Base-by-base conservation (phyloP, 2,329 filamentous ascomycete species). In the Claviceps monticola region DNA sequence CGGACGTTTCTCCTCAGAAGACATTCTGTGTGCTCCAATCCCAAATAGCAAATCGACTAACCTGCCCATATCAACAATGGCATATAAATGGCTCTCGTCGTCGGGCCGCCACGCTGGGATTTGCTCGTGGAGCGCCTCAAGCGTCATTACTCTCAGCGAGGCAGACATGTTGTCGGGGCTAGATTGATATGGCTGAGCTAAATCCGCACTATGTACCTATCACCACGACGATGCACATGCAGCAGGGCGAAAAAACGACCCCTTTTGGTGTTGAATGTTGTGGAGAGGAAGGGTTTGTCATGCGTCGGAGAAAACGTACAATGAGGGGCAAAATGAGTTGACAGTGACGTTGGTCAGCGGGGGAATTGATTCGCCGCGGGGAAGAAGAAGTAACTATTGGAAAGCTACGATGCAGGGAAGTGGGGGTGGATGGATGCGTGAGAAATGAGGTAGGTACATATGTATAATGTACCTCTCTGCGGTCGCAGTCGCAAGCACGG, bases 41-140 rank as follows among this genome's bases (percentile, higher is more conserved):
- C 29, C 9, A 26, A 11, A 9, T 2, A 14, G 4, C 5, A 55
- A 51, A 21, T 36, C 50, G 48, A 54, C 57, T 51, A 54, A 78
- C 76, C 76, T 79, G 61, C 77, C 77, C 75, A 80, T 79, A 56
- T 80, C 77, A 51, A 80, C 76, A 50, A 80, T 64, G 50, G 76
- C 76, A 60, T 76, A 76, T 16, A 78, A 68, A 54, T 79, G 75
- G 59, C 64, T 76, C 50, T 68, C 58, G 44, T 66, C 68, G 51
- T 68, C 59, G 26, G 72, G 68, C 50, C 67, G 61, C 76, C 76
- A 80, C 64, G 60, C 60, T 38, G 72, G 70, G 59, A 80, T 66
- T 60, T 68, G 73, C 42, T 71, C 61, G 54, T 66, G 60, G 53
- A 76, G 69, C 58, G 78, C 77, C 17, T 74, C 71, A 54, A 80